Evolutionary conservation across 352 stramenopile genomes (phyloP), one percentile per base, ranked within the genome.

Genomic region (Lagenidium sp.): DNA sequence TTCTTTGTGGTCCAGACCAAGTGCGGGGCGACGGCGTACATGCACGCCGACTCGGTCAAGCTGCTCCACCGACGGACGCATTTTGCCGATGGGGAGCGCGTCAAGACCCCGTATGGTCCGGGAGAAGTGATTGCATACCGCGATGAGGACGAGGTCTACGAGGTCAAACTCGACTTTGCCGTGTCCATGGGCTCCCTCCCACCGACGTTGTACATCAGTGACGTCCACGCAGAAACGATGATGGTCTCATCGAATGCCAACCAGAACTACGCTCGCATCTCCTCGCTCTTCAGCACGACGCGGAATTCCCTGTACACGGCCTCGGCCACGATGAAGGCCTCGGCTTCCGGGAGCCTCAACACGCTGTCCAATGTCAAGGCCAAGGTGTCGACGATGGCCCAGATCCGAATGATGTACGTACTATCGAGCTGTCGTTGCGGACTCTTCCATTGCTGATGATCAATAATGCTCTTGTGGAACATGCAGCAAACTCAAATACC

Each of bases 231-330:
- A 6, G 53, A 61, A 45, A 41, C 36, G 3, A 53, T 61, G 53
- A 46, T 75, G 57, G n/a, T 51, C 45, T 25, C 55, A 70, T 40
- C 47, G 49, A 39, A 21, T 21, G 50, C 28, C 6, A 34, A 52
- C 44, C 29, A 73, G 13, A 53, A 52, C 37, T 52, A 79, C 36
- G 70, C 58, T n/a, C 70, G 74, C 15, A 47, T 87, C n/a, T 84
- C 74, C 13, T 83, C 74, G 35, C 81, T 87, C 49, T 62, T 87
- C 40, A 83, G 65, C 43, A 63, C 84, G 36, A 87, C 74, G 37
- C 57, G 71, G 24, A 80, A 74, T 45, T 87, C 74, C 24, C 66
- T 87, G 43, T 80, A 73, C 53, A 78, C 68, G 34, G 70, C 74
- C 1, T 73, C 68, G 2, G 68, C 77, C 35, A 75, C 58, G 21